These are phyloP conservation scores for Oryza nivara DNA, from an alignment of 176 grass and related monocot species.

Conservation along the genomic window DNA sequence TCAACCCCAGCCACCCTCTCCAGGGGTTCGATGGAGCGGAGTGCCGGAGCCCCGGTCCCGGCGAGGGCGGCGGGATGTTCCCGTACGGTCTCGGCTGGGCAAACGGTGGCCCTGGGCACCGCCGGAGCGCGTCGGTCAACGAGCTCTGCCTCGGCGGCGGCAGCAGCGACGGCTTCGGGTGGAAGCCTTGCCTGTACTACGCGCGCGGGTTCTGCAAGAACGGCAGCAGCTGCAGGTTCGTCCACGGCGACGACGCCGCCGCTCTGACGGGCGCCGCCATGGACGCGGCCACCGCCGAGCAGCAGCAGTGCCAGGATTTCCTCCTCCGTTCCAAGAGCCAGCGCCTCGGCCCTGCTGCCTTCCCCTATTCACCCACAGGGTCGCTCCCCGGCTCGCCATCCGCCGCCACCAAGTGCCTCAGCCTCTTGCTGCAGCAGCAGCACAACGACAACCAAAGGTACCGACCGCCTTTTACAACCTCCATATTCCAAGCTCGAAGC, in stretches of 20 bases:
- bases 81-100: slow-evolving; percentile 50
- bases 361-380: slow-evolving; percentile 78
- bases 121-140: slow-evolving; percentile 66
- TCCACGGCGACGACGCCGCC: slow-evolving; percentile 66
- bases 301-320: slow-evolving; percentile 77
- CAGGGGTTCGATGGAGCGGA: slow-evolving; percentile 40
- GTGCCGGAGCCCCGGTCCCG: slow-evolving; percentile 48
- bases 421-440: slow-evolving; percentile 70
- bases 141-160: slow-evolving; percentile 64
- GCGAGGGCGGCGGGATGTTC: slow-evolving; percentile 40
- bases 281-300: slow-evolving; percentile 36
- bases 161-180: slow-evolving; percentile 49
- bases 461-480: slow-evolving; percentile 20
- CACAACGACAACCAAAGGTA: slow-evolving; percentile 87
- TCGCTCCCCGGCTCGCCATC: slow-evolving; percentile 75
- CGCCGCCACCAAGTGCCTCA: slow-evolving; percentile 72
- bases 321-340: slow-evolving; percentile 77
- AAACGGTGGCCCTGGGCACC: slow-evolving; percentile 53
- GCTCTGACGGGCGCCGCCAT: slow-evolving; percentile 42
- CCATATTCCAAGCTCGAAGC: background rate
- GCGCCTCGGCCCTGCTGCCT: slow-evolving; percentile 57
- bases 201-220: slow-evolving; percentile 96
- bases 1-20: slow-evolving; percentile 29
- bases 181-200: slow-evolving; percentile 90
- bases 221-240: slow-evolving; percentile 73